Conservation (phyloP, 2,329 filamentous ascomycete genomes). For the Hypoxylon sp. region DNA sequence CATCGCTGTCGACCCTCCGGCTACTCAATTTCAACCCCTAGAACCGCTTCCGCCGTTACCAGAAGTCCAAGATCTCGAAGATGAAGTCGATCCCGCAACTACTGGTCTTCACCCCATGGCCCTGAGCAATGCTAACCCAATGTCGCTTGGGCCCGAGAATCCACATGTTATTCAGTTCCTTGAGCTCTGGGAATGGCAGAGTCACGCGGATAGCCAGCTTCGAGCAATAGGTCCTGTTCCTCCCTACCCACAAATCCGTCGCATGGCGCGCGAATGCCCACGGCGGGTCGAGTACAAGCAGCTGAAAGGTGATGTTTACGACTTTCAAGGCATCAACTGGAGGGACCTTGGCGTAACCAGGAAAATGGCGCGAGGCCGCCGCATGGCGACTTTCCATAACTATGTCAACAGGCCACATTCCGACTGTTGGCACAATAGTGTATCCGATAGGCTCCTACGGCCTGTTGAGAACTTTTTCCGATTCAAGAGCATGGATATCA, state of each 20-base stretch:
- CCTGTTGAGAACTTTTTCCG: constrained; percentile 68
- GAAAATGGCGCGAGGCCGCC: constrained; percentile 63
- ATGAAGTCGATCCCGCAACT: constrained; percentile 39
- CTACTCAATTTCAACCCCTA: constrained; percentile 6
- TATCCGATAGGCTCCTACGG: constrained; percentile 57
- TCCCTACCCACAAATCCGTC: constrained; percentile 35
- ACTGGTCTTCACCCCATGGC: constrained; percentile 52
- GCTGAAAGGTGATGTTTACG: constrained; percentile 69
- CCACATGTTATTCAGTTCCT: constrained; percentile 66
- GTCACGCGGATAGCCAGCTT: constrained; percentile 47
- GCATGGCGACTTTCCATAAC: constrained; percentile 68
- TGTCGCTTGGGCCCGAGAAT: constrained; percentile 65
- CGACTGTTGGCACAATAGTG: constrained; percentile 58
- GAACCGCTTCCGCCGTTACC: constrained; percentile 16
- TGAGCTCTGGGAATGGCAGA: constrained; percentile 61
- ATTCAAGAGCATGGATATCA: constrained; percentile 71
- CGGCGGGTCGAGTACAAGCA: constrained; percentile 60
- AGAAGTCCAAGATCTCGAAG: constrained; percentile 34
- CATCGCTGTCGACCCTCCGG: constrained; percentile 3
- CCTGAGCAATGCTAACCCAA: constrained; percentile 54
- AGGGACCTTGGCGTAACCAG: constrained; percentile 66
- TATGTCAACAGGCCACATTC: constrained; percentile 68
- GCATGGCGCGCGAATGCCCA: constrained; percentile 37
- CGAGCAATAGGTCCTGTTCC: constrained; percentile 51
- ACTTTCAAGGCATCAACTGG: constrained; percentile 75